phyloP scores from a whole-genome alignment of 805 yeast species.

The Allodekkera sacchari region DNA sequence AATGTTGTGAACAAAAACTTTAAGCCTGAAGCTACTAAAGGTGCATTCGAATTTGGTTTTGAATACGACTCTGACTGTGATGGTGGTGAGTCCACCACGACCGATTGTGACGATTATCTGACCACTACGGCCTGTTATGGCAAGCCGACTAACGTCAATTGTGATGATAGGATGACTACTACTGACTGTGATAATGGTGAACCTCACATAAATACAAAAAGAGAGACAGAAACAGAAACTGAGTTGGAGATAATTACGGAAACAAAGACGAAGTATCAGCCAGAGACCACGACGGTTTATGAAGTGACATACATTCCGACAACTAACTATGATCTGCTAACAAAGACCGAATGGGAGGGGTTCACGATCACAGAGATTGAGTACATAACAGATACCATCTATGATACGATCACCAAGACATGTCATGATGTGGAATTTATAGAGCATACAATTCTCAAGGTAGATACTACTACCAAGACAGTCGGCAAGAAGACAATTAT shows the following conservation, averaged over 20 bases:
- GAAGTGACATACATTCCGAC: constrained; percentile 12
- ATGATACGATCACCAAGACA: constrained; percentile 11
- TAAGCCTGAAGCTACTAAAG: too few species aligned
- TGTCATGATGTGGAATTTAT: constrained; percentile 8
- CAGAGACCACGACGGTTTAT: constrained; percentile 13
- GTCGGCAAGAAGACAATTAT: constrained; percentile 12
- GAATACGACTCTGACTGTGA: too few species aligned
- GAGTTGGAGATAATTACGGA: constrained; percentile 9
- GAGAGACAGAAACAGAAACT: constrained; percentile 7
- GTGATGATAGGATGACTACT: too few species aligned
- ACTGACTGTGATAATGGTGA: too few species aligned
- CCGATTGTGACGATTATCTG: too few species aligned
- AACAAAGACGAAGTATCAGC: constrained; percentile 12
- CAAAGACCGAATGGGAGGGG: constrained; percentile 13
- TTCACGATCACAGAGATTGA: not conserved
- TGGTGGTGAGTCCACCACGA: too few species aligned
- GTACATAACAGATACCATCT: constrained; percentile 10
- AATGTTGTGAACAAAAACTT: too few species aligned
- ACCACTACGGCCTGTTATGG: too few species aligned
- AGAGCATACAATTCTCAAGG: constrained; percentile 8
- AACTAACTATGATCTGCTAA: constrained; percentile 9
- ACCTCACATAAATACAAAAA: constrained; percentile 11
- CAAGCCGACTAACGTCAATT: too few species aligned
- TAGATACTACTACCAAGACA: constrained; percentile 11
- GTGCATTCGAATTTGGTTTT: too few species aligned